Conservation (phyloP, 345 rosid genomes). For the Rhodomyrtus tomentosa region DNA sequence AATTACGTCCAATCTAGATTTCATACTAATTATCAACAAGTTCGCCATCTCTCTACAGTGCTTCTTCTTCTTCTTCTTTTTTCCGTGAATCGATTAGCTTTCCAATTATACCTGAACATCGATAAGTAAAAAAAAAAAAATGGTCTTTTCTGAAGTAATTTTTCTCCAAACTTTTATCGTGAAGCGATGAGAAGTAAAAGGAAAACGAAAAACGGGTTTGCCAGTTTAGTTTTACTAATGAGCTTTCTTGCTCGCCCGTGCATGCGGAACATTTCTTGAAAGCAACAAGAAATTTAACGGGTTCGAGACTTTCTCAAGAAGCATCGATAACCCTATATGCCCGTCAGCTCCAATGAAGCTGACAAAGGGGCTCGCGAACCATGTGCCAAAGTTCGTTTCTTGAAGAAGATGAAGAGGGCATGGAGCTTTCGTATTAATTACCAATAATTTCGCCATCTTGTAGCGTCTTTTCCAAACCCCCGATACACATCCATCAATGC, state of each 20-base stretch:
- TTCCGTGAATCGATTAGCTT: too few species aligned
- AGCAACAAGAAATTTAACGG: background rate
- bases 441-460: background rate
- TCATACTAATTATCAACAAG: too few species aligned
- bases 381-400: background rate
- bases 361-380: background rate
- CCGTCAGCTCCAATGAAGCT: background rate
- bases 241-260: background rate
- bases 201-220: background rate
- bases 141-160: too few species aligned
- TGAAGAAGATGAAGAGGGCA: background rate
- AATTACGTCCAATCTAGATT: too few species aligned
- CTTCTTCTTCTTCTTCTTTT: too few species aligned
- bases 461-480: background rate
- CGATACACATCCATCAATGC: background rate
- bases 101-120: too few species aligned
- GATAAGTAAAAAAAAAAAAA: too few species aligned
- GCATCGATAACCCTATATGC: background rate
- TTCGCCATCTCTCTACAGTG: too few species aligned
- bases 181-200: too few species aligned
- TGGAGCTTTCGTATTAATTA: background rate
- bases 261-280: background rate
- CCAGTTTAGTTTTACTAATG: background rate
- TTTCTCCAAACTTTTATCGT: too few species aligned
- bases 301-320: background rate